A percentile compares a stretch with the other conserved stretches of the same genome.
Conservation (phyloP, 345 rosid species). For the Syzygium jambos region DNA sequence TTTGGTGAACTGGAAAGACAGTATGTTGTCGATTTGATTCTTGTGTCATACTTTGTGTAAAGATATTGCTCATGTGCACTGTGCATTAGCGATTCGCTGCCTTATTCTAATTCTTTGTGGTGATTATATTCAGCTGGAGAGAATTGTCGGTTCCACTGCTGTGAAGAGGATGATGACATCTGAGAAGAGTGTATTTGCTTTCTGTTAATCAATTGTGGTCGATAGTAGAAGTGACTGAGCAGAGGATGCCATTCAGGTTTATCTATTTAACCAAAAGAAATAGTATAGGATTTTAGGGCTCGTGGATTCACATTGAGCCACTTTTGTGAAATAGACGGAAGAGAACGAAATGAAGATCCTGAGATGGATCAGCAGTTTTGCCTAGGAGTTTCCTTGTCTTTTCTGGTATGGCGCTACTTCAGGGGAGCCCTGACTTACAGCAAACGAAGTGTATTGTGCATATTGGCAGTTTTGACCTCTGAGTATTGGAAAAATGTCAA, state of each 20-base stretch:
- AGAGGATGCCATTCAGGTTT: neutral
- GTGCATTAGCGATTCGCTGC: neutral
- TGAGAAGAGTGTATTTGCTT: constrained; percentile 57
- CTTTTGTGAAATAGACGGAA: neutral
- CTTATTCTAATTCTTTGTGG: neutral
- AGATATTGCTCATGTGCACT: neutral
- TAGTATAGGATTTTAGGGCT: neutral
- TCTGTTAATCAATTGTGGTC: constrained; percentile 25
- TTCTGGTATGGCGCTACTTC: neutral
- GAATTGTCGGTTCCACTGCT: constrained; percentile 57
- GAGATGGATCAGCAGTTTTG: neutral
- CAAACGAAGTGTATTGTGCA: neutral
- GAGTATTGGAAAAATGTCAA: neutral
- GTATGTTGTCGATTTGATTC: too few species aligned
- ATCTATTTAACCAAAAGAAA: neutral
- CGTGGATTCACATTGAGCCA: neutral
- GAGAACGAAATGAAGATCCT: neutral
- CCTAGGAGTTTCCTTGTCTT: neutral
- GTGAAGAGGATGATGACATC: constrained; percentile 67
- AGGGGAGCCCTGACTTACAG: neutral
- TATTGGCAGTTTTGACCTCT: neutral
- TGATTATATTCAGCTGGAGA: constrained; percentile 47
- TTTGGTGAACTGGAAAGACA: neutral
- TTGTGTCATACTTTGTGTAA: too few species aligned
- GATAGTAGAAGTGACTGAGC: neutral